phyloP scores from a whole-genome alignment of 805 yeast species.

The Tetrapisispora fleetii region DNA sequence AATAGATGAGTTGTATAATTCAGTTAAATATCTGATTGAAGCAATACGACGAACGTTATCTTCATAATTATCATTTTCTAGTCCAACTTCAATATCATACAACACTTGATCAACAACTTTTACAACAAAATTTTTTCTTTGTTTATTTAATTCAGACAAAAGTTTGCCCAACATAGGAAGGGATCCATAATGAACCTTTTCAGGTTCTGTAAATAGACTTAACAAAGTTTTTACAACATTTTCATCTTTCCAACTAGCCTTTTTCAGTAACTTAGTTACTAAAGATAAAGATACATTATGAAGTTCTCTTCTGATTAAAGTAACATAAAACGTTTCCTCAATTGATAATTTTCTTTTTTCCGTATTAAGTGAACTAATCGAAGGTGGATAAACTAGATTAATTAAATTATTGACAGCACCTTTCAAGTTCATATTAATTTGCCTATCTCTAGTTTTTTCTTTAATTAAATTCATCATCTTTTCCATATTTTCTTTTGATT shows the following conservation, averaged over 20 bases:
- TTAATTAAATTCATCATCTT: conserved; percentile 52
- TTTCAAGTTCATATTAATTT: conserved; percentile 44
- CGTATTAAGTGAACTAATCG: conserved; percentile 29
- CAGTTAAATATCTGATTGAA: conserved; percentile 49
- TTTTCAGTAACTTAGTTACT: conserved; percentile 32
- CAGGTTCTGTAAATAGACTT: conserved; percentile 46
- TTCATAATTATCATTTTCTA: conserved; percentile 55
- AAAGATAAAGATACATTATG: conserved; percentile 27
- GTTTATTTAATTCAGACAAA: conserved; percentile 29
- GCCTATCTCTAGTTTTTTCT: conserved; percentile 38
- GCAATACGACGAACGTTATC: conserved; percentile 53
- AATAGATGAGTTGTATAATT: conserved; percentile 40
- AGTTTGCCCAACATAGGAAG: conserved; percentile 41
- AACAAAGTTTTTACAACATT: conserved; percentile 29
- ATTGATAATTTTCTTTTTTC: conserved; percentile 26
- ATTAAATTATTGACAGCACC: conserved; percentile 50
- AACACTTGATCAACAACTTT: conserved; percentile 49
- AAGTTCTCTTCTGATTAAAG: conserved; percentile 45
- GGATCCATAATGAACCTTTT: conserved; percentile 48
- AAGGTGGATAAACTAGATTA: conserved; percentile 46
- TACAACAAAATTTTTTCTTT: conserved; percentile 34
- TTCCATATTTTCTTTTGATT: conserved; percentile 47
- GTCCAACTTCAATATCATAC: conserved; percentile 54
- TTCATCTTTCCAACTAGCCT: conserved; percentile 39
- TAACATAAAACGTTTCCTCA: conserved; percentile 40